Percentiles rank a stretch among this genome's conserved stretches.
Conservation (phyloP, 176 grass and related monocot genomes). For the Lolium perenne region DNA sequence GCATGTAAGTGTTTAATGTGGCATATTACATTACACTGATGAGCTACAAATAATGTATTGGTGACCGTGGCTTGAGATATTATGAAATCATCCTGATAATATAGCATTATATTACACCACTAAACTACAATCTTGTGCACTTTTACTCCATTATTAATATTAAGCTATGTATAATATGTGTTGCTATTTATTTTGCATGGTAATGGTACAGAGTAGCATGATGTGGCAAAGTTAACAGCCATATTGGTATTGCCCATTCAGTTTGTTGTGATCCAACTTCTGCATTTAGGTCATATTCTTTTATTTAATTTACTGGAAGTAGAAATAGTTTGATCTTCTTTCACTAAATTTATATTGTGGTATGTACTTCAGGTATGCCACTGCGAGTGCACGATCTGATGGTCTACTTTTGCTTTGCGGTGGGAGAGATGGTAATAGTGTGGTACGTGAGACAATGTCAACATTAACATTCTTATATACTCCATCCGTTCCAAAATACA, state of each 20-base stretch:
- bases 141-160: slow-evolving; percentile 24
- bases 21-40: slow-evolving; percentile 25
- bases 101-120: neutral
- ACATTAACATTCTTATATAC: neutral
- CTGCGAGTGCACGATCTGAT: slow-evolving; percentile 97
- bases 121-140: slow-evolving; percentile 25
- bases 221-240: slow-evolving; percentile 35
- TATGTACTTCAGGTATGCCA: slow-evolving; percentile 92
- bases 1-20: slow-evolving; percentile 78
- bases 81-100: slow-evolving; percentile 22
- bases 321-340: slow-evolving; percentile 20
- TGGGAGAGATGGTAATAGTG: slow-evolving; percentile 96
- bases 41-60: slow-evolving; percentile 21
- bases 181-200: slow-evolving; percentile 46
- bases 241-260: slow-evolving; percentile 39
- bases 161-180: slow-evolving; percentile 34
- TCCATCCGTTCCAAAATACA: neutral
- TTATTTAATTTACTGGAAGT: slow-evolving; percentile 30
- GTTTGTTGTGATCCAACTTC: slow-evolving; percentile 36
- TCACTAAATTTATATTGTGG: slow-evolving; percentile 29
- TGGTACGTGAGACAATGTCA: slow-evolving; percentile 61
- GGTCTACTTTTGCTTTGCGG: slow-evolving; percentile 98
- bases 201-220: slow-evolving; percentile 29
- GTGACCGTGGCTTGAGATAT: slow-evolving; percentile 11
- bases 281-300: slow-evolving; percentile 41